Evolutionary conservation across 345 rosid species (phyloP).

Genomic region (Odontarrhena argentea): DNA sequence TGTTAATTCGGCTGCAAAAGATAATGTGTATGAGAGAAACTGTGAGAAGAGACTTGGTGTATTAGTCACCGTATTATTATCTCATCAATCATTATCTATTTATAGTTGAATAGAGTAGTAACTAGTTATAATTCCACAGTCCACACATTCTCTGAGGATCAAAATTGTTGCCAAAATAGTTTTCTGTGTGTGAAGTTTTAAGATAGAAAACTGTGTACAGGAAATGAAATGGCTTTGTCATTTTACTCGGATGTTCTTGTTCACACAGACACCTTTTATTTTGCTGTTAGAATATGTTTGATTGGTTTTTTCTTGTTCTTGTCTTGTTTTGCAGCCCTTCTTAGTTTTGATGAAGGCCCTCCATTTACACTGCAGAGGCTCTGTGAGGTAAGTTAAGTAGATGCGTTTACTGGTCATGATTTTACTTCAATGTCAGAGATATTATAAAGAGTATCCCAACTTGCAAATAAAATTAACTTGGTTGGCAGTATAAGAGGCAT

Average conservation of each 20-base stretch:
- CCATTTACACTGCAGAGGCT: constrained; percentile 96
- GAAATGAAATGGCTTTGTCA: constrained; percentile 15
- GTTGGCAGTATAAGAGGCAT: constrained; percentile 1
- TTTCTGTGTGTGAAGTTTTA: background rate
- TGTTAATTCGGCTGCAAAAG: constrained; percentile 17
- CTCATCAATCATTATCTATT: constrained; percentile 1
- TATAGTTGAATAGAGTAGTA: background rate
- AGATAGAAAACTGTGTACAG: constrained; percentile 7
- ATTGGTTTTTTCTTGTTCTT: constrained; percentile 16
- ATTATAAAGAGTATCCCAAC: background rate
- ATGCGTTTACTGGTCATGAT: constrained; percentile 16
- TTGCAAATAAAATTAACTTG: background rate
- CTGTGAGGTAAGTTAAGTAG: constrained; percentile 72
- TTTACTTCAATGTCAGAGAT: background rate
- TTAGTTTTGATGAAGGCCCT: constrained; percentile 77
- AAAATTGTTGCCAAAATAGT: background rate
- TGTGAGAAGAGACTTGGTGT: constrained; percentile 23
- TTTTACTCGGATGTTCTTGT: background rate
- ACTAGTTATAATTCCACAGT: constrained; percentile 2
- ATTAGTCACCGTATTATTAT: background rate
- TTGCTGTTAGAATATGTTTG: background rate
- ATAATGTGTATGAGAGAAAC: constrained; percentile 7
- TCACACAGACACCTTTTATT: constrained; percentile 7
- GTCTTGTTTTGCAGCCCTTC: constrained; percentile 58
- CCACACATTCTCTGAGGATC: background rate